Evolutionary conservation across 2,329 filamentous ascomycete genomes (phyloP).

Genomic region (Fusarium cicatricum): DNA sequence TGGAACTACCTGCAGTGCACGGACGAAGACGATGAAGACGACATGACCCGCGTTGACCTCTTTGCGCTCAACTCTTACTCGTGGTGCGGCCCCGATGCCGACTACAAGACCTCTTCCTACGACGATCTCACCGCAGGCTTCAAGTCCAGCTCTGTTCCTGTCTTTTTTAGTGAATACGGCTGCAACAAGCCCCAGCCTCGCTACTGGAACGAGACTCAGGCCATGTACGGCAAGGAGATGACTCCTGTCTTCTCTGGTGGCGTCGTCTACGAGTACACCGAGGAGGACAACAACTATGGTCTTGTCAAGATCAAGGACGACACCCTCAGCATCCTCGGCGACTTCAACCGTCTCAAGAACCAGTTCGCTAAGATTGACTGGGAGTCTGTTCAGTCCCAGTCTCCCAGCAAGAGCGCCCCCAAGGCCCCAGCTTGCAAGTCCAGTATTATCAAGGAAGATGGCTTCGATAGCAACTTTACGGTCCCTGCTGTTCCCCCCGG

Average conservation of each 20-base stretch:
- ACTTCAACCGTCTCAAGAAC: conserved; percentile 77
- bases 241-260: conserved; percentile 74
- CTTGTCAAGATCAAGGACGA: conserved; percentile 69
- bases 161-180: conserved; percentile 85
- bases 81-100: conserved; percentile 71
- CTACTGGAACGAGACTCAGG: conserved; percentile 76
- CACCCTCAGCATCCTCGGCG: conserved; percentile 65
- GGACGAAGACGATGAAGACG: conserved; percentile 59
- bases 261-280: conserved; percentile 81
- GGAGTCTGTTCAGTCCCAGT: conserved; percentile 68
- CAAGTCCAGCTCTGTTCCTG: conserved; percentile 69
- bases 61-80: conserved; percentile 80
- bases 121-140: conserved; percentile 71
- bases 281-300: conserved; percentile 73
- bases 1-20: conserved; percentile 80
- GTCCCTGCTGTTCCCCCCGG: conserved; percentile 74
- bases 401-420: conserved; percentile 61
- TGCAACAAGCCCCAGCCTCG: conserved; percentile 79
- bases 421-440: conserved; percentile 69
- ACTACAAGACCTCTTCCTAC: conserved; percentile 69
- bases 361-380: conserved; percentile 82
- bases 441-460: conserved; percentile 70
- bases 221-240: conserved; percentile 78
- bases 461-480: conserved; percentile 82
- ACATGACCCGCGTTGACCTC: conserved; percentile 74